A percentile compares a stretch with the other conserved stretches of the same genome.
These are phyloP conservation scores for Panaeolus papilionaceus DNA, from an alignment of 768 basidiomycete genomes.

Conservation along the genomic window DNA sequence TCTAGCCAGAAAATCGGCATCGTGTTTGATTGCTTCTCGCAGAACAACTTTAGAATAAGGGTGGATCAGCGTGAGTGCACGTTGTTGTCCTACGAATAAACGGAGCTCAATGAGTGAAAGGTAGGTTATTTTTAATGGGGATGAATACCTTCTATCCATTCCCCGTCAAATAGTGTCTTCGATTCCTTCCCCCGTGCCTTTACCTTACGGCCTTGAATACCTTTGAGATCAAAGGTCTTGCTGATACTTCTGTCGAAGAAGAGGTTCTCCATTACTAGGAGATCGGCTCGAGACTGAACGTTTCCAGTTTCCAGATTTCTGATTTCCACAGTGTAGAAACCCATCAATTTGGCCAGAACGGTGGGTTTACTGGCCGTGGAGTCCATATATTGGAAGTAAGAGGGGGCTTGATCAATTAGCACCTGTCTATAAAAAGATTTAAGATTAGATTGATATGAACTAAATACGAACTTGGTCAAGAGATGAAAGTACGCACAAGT, in stretches of 20 bases:
- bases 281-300: conserved; percentile 71
- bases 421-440: conserved; percentile 60
- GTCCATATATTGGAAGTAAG: conserved; percentile 83
- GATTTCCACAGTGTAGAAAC: conserved; percentile 82
- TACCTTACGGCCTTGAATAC: conserved; percentile 79
- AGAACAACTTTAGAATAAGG: conserved; percentile 79
- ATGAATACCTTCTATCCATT: conserved; percentile 79
- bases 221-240: conserved; percentile 84
- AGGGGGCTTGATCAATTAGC: conserved; percentile 75
- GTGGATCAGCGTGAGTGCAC: conserved; percentile 65
- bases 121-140: neutral
- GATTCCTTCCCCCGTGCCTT: conserved; percentile 53
- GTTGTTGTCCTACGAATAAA: conserved; percentile 60
- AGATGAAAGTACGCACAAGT: conserved; percentile 59
- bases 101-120: neutral
- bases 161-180: conserved; percentile 78
- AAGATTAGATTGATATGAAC: neutral
- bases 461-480: neutral
- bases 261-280: conserved; percentile 87
- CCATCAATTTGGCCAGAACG: conserved; percentile 78
- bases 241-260: conserved; percentile 73
- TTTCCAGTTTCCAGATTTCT: conserved; percentile 72
- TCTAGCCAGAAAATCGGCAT: conserved; percentile 75
- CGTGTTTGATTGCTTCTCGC: conserved; percentile 68
- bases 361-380: conserved; percentile 69